Percentiles rank a stretch among this genome's conserved stretches.
Conservation (phyloP, 768 basidiomycete species). For the Leccinum variicolor region DNA sequence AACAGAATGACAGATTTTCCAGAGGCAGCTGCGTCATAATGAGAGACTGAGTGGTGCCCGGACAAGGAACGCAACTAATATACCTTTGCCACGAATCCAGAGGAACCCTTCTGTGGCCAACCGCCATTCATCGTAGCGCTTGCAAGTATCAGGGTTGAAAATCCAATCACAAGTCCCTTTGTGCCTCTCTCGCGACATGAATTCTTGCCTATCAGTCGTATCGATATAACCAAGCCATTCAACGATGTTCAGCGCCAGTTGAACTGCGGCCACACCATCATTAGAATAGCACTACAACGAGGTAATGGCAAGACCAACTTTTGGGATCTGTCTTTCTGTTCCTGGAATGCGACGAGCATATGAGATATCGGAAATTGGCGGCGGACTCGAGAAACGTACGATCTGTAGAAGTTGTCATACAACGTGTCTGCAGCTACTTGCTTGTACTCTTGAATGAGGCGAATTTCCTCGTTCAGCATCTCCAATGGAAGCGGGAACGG, state of each 20-base stretch:
- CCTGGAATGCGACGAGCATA: slow-evolving; percentile 7
- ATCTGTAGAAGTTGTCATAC: slow-evolving; percentile 20
- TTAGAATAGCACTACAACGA: slow-evolving; percentile 1
- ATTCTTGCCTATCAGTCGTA: slow-evolving; percentile 22
- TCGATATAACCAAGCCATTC: slow-evolving; percentile 25
- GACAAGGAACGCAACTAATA: background rate
- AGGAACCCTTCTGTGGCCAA: slow-evolving; percentile 19
- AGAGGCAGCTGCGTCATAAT: slow-evolving; percentile 12
- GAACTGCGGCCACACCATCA: slow-evolving; percentile 11
- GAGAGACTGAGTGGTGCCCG: background rate
- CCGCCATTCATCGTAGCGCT: slow-evolving; percentile 19
- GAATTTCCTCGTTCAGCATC: slow-evolving; percentile 22
- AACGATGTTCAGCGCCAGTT: slow-evolving; percentile 19
- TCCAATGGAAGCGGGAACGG: slow-evolving; percentile 22
- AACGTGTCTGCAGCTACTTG: slow-evolving; percentile 9
- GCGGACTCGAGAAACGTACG: slow-evolving; percentile 8
- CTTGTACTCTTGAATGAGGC: slow-evolving; percentile 21
- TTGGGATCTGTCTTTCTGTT: slow-evolving; percentile 21
- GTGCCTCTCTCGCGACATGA: slow-evolving; percentile 22
- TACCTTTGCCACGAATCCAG: slow-evolving; percentile 26
- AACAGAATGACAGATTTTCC: slow-evolving; percentile 26
- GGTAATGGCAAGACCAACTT: slow-evolving; percentile 6
- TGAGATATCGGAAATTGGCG: background rate
- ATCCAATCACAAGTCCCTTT: slow-evolving; percentile 26
- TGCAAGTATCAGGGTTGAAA: slow-evolving; percentile 17